A percentile compares a stretch with the other conserved stretches of the same genome.
These are phyloP conservation scores for Aspergillus amoenus DNA, from an alignment of 2,329 filamentous ascomycete species.

Conservation along the genomic window DNA sequence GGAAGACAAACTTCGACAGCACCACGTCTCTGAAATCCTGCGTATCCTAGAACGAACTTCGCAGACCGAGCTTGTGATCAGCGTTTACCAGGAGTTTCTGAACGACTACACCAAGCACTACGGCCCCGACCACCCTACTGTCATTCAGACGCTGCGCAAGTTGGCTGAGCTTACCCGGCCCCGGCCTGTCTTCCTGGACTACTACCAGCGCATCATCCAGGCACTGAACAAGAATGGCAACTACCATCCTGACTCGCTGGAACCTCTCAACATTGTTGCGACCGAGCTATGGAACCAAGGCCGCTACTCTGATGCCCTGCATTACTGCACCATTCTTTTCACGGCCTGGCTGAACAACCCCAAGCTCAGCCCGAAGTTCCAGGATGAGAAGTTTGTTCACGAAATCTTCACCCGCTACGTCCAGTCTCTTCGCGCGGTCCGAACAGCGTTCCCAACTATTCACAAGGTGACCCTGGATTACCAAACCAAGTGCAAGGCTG, in stretches of 20 bases:
- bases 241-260: slow-evolving; percentile 39
- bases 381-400: slow-evolving; percentile 33
- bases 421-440: slow-evolving; percentile 35
- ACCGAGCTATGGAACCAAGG: slow-evolving; percentile 41
- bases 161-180: slow-evolving; percentile 38
- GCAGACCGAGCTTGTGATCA: slow-evolving; percentile 38
- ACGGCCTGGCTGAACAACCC: slow-evolving; percentile 37
- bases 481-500: slow-evolving; percentile 32
- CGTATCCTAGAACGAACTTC: slow-evolving; percentile 29
- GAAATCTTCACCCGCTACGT: slow-evolving; percentile 37
- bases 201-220: slow-evolving; percentile 40
- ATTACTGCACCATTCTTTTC: slow-evolving; percentile 37
- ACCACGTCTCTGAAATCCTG: slow-evolving; percentile 29
- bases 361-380: slow-evolving; percentile 33
- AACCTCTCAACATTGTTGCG: slow-evolving; percentile 38
- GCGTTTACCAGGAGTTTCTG: slow-evolving; percentile 39
- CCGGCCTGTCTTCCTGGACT: slow-evolving; percentile 38
- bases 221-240: slow-evolving; percentile 38
- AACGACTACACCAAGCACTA: slow-evolving; percentile 38
- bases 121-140: slow-evolving; percentile 33
- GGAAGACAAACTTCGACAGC: slow-evolving; percentile 32
- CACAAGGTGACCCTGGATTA: slow-evolving; percentile 38
- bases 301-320: slow-evolving; percentile 37
- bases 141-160: slow-evolving; percentile 38
- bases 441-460: slow-evolving; percentile 30